Base-by-base conservation (phyloP, 805 yeast genomes). In the Lachancea sp. region DNA sequence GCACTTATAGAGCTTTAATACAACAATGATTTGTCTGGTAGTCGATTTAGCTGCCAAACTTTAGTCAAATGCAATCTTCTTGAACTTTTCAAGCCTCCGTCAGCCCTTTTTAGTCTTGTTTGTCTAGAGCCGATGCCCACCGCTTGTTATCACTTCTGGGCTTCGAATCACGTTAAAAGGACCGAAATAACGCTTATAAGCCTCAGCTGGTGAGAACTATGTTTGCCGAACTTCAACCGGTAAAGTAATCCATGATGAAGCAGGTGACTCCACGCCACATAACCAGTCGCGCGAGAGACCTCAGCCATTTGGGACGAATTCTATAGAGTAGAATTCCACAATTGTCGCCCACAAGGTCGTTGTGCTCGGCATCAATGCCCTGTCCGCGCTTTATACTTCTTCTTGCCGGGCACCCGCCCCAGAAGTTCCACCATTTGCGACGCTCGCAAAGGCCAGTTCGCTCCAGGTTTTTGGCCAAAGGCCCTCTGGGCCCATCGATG, bases 401-500 rank as follows among this genome's bases (percentile, higher is more conserved):
- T 46, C 96, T 71, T 6, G 90, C 79, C 10, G 84, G 84, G 66
- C 99, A 91, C 2, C 88, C 82, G 46, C 78, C 74, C 79, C 87
- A 76, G 54, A 87, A 73, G 59, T 91, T 90, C 93, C 95, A 91
- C 96, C 96, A 88, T 61, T 87, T 89, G 49, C 79, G 72, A 30
- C 90, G 68, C 60, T 89, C 95, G 60, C 99, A 91, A 1, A 93
- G 81, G 13, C 78, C 74, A 1, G 68, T 62, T 36, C 99, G 72
- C 40, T 73, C 63, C 44, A 93, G 69, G 57, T 88, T 83, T 65
- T 91, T 91, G 45, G 73, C 70, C 42, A 93, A 63, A 1, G 99
- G 99, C 0, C 99, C 99, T 1, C 76, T 69, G 2, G 99, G 99
- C 0, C 99, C 99, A 56, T 85, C 90, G 41, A 93, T 89, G 61